Evolutionary conservation across 768 basidiomycete genomes (phyloP), one percentile per base, ranked within the genome.

Genomic region (Mrakia hoshinonis): DNA sequence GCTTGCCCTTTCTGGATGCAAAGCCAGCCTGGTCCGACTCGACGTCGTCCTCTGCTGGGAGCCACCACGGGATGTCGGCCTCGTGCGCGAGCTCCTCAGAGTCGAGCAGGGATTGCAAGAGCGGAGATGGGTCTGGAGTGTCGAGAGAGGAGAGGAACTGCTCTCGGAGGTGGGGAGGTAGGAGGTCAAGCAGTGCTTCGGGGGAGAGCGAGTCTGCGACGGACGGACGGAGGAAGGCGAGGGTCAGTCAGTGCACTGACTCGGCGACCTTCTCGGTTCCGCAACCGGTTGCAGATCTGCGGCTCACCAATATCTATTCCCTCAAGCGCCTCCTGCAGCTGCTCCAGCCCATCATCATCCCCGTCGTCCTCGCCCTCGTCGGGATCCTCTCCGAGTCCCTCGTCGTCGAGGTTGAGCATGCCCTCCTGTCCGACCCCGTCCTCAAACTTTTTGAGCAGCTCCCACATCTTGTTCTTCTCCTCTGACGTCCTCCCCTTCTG

Each of bases 41-140:
- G 13, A 67, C 55, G 26, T 61, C 46, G 12, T n/a, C 72, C 29
- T 73, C 68, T n/a, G 72, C 73, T 3, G 61, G 20, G 1, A 76
- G 74, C 90, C 91, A 93, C 91, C 91, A 93, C 6, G 91, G 90
- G 5, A 81, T 79, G 4, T 79, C 79, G 26, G 79, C 81, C n/a
- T 82, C 83, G 5, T 80, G 78, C 36, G 83, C 82, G 1, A 90
- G 76, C 54, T 85, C 85, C 31, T 55, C 65, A 31, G 70, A 72
- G 43, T 54, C 38, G 24, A 72, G 55, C 20, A 72, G 55, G 4
- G 70, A n/a, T 22, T 67, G 55, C 15, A 72, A 13, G 46, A 72
- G 63, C 5, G 64, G n/a, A 1, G 65, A 67, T 24, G 70, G 55
- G 22, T 67, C 52, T 7, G 46, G 4, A 9, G 55, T 48, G 20